phyloP scores from a whole-genome alignment of 2,329 filamentous ascomycete genomes.

The Cryphonectria nitschkei region DNA sequence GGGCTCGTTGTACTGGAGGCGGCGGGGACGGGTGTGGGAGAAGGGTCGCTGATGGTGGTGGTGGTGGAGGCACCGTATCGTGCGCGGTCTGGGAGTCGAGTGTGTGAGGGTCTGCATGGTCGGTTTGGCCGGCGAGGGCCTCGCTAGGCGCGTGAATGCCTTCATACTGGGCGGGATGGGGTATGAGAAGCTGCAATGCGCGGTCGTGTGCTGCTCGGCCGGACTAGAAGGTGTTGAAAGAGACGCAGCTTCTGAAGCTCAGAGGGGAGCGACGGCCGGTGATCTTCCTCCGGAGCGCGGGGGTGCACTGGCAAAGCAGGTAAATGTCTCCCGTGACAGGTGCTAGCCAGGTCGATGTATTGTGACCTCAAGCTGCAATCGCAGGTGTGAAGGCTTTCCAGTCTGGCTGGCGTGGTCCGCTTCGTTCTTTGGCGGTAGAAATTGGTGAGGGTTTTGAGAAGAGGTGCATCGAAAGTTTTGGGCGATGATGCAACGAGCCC shows the following conservation, averaged over 20 bases:
- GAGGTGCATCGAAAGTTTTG: slow-evolving; percentile 7
- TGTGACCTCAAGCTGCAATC: not conserved
- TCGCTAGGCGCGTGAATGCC: slow-evolving; percentile 20
- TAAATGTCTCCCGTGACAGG: not conserved
- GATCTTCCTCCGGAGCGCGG: not conserved
- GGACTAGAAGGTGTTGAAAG: not conserved
- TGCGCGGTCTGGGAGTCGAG: slow-evolving; percentile 14
- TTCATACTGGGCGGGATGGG: slow-evolving; percentile 19
- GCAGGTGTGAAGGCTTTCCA: not conserved
- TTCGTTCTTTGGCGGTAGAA: not conserved
- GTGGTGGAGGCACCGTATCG: slow-evolving; percentile 7
- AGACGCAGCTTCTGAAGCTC: not conserved
- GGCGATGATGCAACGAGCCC: slow-evolving; percentile 18
- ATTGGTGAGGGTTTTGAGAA: not conserved
- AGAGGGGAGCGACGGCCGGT: not conserved
- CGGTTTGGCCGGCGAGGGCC: slow-evolving; percentile 18
- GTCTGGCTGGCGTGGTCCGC: not conserved
- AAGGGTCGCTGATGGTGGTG: slow-evolving; percentile 33
- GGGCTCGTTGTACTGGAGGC: slow-evolving; percentile 11
- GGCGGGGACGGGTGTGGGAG: slow-evolving; percentile 34
- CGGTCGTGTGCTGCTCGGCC: not conserved
- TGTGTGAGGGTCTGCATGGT: slow-evolving; percentile 12
- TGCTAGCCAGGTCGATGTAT: not conserved
- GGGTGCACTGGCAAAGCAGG: not conserved
- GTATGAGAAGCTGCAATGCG: not conserved